A percentile compares a stretch with the other conserved stretches of the same genome.
Evolutionary conservation across 768 basidiomycete species (phyloP).

Genomic region (Phlegmacium glaucopus): DNA sequence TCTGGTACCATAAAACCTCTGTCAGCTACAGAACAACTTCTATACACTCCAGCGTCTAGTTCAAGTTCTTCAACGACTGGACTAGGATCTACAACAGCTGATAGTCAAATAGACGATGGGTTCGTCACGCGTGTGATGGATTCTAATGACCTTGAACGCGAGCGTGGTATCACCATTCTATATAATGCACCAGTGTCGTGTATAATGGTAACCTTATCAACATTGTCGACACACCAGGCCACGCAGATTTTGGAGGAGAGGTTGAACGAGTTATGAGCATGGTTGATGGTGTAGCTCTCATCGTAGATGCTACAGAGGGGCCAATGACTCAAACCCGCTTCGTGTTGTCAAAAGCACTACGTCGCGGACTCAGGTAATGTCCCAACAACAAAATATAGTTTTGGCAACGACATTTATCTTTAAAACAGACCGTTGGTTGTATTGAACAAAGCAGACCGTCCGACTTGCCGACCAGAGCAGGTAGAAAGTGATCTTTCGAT

Average conservation of each 20-base stretch:
- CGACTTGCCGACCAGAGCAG: conserved; percentile 39
- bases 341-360: conserved; percentile 45
- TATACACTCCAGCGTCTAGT: conserved; percentile 26
- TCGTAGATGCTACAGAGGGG: conserved; percentile 58
- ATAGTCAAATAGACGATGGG: conserved; percentile 32
- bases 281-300: conserved; percentile 58
- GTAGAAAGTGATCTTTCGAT: conserved; percentile 51
- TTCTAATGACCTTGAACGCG: conserved; percentile 51
- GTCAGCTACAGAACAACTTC: conserved; percentile 31
- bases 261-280: conserved; percentile 60
- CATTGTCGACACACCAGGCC: conserved; percentile 60
- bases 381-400: too few relatives aligned
- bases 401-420: background rate
- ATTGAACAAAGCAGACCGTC: conserved; percentile 47
- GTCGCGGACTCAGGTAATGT: conserved; percentile 37
- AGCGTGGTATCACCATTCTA: conserved; percentile 62
- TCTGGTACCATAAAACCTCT: conserved; percentile 44
- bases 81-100: conserved; percentile 22
- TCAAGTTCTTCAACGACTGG: conserved; percentile 20
- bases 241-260: conserved; percentile 63
- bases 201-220: conserved; percentile 51
- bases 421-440: conserved; percentile 41
- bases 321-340: conserved; percentile 60
- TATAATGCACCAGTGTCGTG: conserved; percentile 52
- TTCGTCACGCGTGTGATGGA: conserved; percentile 49